Evolutionary conservation across 78 protist genomes (phyloP), one percentile per base, ranked within the genome.

Genomic region (Neovahlkampfia damariscottae): DNA sequence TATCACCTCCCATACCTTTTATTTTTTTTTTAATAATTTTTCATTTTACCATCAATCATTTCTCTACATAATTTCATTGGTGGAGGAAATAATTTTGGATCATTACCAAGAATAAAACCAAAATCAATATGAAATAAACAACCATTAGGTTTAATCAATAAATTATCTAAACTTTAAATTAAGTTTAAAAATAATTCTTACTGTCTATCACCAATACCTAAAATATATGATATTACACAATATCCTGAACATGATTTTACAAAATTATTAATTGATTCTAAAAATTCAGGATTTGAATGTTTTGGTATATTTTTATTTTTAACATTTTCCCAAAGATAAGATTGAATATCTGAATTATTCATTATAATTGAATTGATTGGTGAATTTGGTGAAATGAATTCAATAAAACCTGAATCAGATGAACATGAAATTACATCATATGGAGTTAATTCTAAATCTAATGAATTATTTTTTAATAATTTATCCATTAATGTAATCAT

Each of bases 171-270:
- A 67, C 92, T 96, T 5, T n/a, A n/a, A n/a, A n/a, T n/a, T n/a
- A n/a, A n/a, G n/a, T n/a, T n/a, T n/a, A n/a, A n/a, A n/a, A n/a
- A n/a, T n/a, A n/a, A n/a, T n/a, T n/a, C n/a, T n/a, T n/a, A n/a
- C n/a, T 96, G 99, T 29, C 99, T 70, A 74, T 94, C 97, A 29
- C 98, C 98, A 62, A 96, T 87, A 27, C 96, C 96, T 1, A 96
- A 83, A 2, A 96, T 74, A 82, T 88, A 95, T 6, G 96, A 94
- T 68, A 93, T 88, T 6, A 96, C 94, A 74, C 93, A 93, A 82
- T 96, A 96, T 6, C 98, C 99, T 5, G 99, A 98, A 38, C 91
- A 80, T 32, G 87, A 70, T 41, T 74, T 41, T 41, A 87, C 84
- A 78, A 87, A 90, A 0, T 70, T 91, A n/a, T 89, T 85, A 74